Percentiles rank a stretch among this genome's conserved stretches.
These are phyloP conservation scores for Ilyonectria robusta DNA, from an alignment of 2,329 filamentous ascomycete genomes.

Conservation along the genomic window DNA sequence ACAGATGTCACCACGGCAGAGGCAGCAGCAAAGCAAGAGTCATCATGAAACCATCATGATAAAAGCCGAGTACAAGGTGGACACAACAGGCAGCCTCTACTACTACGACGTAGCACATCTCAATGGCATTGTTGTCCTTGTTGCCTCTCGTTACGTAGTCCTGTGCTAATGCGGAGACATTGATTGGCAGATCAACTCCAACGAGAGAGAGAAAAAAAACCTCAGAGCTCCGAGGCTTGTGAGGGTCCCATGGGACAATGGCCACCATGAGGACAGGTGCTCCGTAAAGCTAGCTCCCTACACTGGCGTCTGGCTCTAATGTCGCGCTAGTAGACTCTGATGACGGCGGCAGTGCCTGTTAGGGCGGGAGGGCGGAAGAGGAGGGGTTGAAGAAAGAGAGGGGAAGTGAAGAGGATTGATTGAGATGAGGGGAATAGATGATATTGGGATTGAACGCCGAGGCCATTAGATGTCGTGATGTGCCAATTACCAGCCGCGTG, in stretches of 20 bases:
- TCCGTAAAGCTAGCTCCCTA: constrained; percentile 14
- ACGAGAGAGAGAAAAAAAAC: constrained; percentile 16
- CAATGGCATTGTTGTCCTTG: constrained; percentile 8
- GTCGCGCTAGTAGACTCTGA: constrained; percentile 42
- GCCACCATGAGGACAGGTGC: constrained; percentile 23
- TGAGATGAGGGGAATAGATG: not conserved
- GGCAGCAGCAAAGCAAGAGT: constrained; percentile 6
- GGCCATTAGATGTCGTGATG: not conserved
- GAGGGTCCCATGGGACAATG: constrained; percentile 32
- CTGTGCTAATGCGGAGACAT: constrained; percentile 40
- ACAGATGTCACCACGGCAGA: constrained; percentile 8
- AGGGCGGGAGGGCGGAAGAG: constrained; percentile 29
- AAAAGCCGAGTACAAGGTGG: not conserved
- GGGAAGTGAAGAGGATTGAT: constrained; percentile 11
- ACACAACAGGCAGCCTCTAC: not conserved
- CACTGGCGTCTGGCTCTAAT: constrained; percentile 41
- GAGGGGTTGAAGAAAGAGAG: constrained; percentile 29
- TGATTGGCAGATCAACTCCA: constrained; percentile 38
- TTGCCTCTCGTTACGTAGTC: constrained; percentile 15
- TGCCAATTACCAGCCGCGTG: not conserved
- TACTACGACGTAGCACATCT: not conserved
- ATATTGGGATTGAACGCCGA: constrained; percentile 5
- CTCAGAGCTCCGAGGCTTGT: constrained; percentile 14
- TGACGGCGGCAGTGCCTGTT: constrained; percentile 47
- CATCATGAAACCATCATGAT: constrained; percentile 2